These are phyloP conservation scores for carrot (Daucus carota) DNA, from an alignment of 129 eudicot species.

Conservation along the genomic window DNA sequence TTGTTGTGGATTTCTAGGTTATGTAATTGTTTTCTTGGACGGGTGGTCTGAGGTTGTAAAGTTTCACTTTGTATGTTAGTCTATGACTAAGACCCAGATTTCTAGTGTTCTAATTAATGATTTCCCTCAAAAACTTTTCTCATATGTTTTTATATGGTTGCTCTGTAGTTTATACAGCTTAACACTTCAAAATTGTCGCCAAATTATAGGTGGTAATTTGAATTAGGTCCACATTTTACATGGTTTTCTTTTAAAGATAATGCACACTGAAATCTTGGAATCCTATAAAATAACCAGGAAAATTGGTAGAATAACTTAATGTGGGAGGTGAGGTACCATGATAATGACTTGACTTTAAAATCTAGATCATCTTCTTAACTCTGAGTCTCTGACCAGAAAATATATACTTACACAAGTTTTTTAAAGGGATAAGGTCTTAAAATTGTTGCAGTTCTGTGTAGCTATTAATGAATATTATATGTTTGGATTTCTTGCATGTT, in stretches of 20 bases:
- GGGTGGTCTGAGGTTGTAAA: neutral
- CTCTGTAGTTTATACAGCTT: neutral
- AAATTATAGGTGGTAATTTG: neutral
- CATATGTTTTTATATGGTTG: neutral
- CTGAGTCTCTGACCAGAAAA: neutral
- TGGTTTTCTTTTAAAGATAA: conserved; percentile 4
- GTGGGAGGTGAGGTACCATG: neutral
- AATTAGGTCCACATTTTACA: neutral
- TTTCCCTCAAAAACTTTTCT: neutral
- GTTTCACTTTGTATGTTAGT: neutral
- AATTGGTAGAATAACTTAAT: neutral
- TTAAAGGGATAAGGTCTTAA: neutral
- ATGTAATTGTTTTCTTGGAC: neutral
- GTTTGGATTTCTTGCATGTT: neutral
- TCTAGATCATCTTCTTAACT: neutral
- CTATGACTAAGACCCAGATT: neutral
- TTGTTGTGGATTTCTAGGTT: neutral
- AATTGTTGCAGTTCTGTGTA: neutral
- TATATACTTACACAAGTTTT: neutral
- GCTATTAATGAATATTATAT: neutral
- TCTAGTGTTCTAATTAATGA: neutral
- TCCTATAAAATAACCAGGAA: neutral
- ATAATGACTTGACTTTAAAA: neutral
- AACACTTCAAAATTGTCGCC: neutral
- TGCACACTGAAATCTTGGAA: neutral